Evolutionary conservation across 75 land plant species (phyloP), one percentile per base, ranked within the genome.

Genomic region (Cupressus sempervirens): DNA sequence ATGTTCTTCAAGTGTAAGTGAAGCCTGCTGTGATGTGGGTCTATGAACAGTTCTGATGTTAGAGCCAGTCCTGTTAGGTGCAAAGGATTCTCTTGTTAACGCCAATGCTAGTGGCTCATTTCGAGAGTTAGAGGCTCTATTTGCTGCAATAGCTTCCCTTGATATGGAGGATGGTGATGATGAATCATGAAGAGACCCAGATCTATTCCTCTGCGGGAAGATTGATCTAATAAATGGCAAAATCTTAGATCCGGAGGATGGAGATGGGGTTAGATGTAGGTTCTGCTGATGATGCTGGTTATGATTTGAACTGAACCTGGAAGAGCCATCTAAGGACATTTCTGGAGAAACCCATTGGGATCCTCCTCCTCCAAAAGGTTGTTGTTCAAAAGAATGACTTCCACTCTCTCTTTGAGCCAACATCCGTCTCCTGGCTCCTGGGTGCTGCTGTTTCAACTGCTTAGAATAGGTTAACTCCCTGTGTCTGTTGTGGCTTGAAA

Each of bases 1-100:
- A 86, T 90, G 90, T 82, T 86, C 91, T 80, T 88, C 90, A 20
- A 90, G 15, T 73, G 83, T 82, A 30, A 81, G 48, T 43, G 86
- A 56, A 14, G 85, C 86, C 35, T 90, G 86, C 40, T 85, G 88
- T 20, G 81, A 43, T 45, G 81, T 45, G 29, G 48, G 26, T 79
- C 81, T 79, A n/a, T 79, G 81, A 45, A 79, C 81, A 45, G 48
- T 23, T 79, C 81, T 79, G 30, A 45, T n/a, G 46, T 26, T 43
- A 3, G 81, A 38, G 45, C 30, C 30, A 3, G 81, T 48, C 46
- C 50, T 79, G 50, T 79, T 79, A 43, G 81, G 30, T 79, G 45
- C 81, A 79, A 79, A n/a, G 14, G 81, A 10, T 26, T 79, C 81
- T 45, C 81, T 79, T 9, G 81, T 11, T 12, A 79, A 48, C 26